Base-by-base conservation (phyloP, 176 grass and related monocot species). In the Aegilops speltoides region DNA sequence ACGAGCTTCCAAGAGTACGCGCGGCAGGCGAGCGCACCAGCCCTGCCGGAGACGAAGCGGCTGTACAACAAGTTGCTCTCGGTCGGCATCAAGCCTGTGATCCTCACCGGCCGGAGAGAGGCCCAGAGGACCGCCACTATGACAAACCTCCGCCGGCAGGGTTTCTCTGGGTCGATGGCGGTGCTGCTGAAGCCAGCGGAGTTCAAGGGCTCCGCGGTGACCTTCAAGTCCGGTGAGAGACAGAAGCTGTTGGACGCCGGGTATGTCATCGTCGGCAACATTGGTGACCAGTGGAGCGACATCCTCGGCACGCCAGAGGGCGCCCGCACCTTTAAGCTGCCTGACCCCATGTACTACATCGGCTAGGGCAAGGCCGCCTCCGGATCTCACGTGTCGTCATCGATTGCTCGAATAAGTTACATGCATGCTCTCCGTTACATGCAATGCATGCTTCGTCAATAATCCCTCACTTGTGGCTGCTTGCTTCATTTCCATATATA, bases 221-320 rank as follows among this genome's bases (percentile, higher is more conserved):
- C 54, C 19, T 59, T 22, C 54, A 59, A 59, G 84, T 84, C 86
- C 23, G 83, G 69, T 34, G 80, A 79, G 79, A 45, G 89, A 0
- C 59, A 74, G 68, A 90, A 89, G 80, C 54, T 94, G 23, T 3
- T n/a, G 48, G 71, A 76, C 25, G 65, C 85, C 1, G 87, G 89
- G 0, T 89, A 62, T 4, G 9, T 70, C 16, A 94, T 94, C 33
- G 65, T 88, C 3, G 89, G 83, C 23, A 89, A 79, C 87, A 89
- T 89, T 2, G 92, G 89, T 0, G 92, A 94, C 82, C 92, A 94
- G 64, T 94, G 87, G 92, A 89, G 87, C 40, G 92, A 91, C 57
- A 64, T 94, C 76, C 63, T 91, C 26, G 80, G 87, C 38, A 48
- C 45, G 45, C 45, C 45, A 48, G 45, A 48, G 45, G 45, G 45